Percentiles rank a stretch among this genome's conserved stretches.
Evolutionary conservation across 1,284 basidiomycete species (phyloP).

Genomic region (Tylopilus sp.): DNA sequence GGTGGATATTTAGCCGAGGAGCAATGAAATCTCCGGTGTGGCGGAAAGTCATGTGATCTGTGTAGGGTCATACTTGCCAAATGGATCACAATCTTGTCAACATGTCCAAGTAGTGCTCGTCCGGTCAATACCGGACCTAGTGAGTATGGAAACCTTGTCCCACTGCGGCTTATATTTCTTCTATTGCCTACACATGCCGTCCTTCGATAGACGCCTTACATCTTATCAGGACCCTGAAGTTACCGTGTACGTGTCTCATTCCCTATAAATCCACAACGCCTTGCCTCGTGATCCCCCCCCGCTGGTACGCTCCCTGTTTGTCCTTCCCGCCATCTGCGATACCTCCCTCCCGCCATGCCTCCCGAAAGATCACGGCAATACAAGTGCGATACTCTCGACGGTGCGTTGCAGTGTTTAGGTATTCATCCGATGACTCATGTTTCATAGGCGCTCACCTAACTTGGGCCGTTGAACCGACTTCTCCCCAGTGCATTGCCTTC

Average conservation of each 20-base stretch:
- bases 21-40: slow-evolving; percentile 16
- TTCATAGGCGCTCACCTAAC: slow-evolving; percentile 46
- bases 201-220: slow-evolving; percentile 33
- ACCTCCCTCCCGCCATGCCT: slow-evolving; percentile 45
- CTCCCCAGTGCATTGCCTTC: slow-evolving; percentile 48
- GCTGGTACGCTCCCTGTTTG: slow-evolving; percentile 21
- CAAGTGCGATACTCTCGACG: slow-evolving; percentile 42
- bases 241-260: slow-evolving; percentile 35
- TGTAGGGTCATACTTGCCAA: slow-evolving; percentile 19
- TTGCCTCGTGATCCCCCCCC: slow-evolving; percentile 28
- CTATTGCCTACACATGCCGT: slow-evolving; percentile 33
- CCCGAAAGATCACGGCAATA: slow-evolving; percentile 47
- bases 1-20: slow-evolving; percentile 23
- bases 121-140: slow-evolving; percentile 20
- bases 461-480: slow-evolving; percentile 48
- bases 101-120: slow-evolving; percentile 9
- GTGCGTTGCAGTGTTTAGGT: slow-evolving; percentile 34
- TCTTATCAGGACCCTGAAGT: slow-evolving; percentile 35
- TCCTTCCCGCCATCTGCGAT: slow-evolving; percentile 18
- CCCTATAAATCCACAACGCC: slow-evolving; percentile 31
- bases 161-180: slow-evolving; percentile 21
- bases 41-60: slow-evolving; percentile 20
- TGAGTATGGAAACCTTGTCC: slow-evolving; percentile 29
- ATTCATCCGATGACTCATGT: slow-evolving; percentile 17
- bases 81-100: slow-evolving; percentile 13